Percentiles rank a stretch among this genome's conserved stretches.
Evolutionary conservation across 2,329 filamentous ascomycete genomes (phyloP).

Genomic region (Aspergillus fumigatus): DNA sequence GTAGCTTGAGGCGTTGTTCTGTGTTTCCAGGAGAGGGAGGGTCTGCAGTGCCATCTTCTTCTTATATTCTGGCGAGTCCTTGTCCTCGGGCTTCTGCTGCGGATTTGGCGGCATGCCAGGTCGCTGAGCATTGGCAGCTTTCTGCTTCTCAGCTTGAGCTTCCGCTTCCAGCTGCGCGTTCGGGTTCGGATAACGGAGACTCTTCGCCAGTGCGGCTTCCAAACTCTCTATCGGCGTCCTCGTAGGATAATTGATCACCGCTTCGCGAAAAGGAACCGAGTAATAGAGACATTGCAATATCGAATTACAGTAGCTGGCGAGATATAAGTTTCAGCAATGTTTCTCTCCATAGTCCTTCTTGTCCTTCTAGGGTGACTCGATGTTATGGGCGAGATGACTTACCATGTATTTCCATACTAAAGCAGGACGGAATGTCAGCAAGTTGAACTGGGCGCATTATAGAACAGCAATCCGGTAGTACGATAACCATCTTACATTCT

Average conservation of each 20-base stretch:
- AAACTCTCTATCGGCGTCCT: conserved; percentile 66
- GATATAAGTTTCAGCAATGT: conserved; percentile 3
- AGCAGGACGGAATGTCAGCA: conserved; percentile 17
- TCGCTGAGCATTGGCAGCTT: conserved; percentile 33
- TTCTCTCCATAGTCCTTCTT: neutral
- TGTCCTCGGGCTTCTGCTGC: conserved; percentile 75
- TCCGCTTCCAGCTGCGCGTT: conserved; percentile 52
- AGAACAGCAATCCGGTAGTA: neutral
- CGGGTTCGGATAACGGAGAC: conserved; percentile 57
- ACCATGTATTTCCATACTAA: conserved; percentile 98
- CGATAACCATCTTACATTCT: conserved; percentile 68
- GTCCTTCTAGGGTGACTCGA: neutral
- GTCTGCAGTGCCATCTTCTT: conserved; percentile 91
- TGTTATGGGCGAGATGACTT: conserved; percentile 32
- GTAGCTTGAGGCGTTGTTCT: conserved; percentile 74
- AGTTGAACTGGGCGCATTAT: neutral
- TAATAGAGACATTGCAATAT: conserved; percentile 97
- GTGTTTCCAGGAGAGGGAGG: conserved; percentile 81
- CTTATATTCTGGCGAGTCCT: conserved; percentile 94
- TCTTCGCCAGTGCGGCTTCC: conserved; percentile 48
- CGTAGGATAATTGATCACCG: conserved; percentile 85
- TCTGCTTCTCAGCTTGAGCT: conserved; percentile 44
- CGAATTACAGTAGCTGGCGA: conserved; percentile 87
- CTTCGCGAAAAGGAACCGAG: conserved; percentile 87
- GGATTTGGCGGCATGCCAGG: conserved; percentile 51